Base-by-base conservation (phyloP, 208 protist species). In the Wallacemonas sp. region DNA sequence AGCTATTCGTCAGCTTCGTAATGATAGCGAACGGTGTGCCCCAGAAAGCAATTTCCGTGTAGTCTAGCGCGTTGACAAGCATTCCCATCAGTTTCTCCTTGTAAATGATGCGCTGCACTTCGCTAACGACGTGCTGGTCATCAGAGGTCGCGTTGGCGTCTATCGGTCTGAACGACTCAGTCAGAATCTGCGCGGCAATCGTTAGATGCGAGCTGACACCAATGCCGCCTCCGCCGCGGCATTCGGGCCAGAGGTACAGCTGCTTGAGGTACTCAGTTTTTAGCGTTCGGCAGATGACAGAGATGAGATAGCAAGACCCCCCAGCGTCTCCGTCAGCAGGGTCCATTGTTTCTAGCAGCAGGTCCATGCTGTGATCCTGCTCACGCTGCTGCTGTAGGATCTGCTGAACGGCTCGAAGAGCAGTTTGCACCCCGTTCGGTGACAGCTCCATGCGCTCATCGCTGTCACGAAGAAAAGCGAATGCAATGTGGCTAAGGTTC, bases 1-100 rank as follows among this genome's bases (percentile, higher is more conserved):
- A 92, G 37, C 69, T 76, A 36, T 92, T 81, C n/a, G 83, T 81
- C 3, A 98, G 57, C 50, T 88, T 89, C 2, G 78, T 81, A 17
- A 98, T 85, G 30, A 98, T 71, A 15, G 73, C 76, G 32, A 97
- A 88, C 26, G 93, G 83, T 36, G 66, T 78, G n/a, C 85, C 81
- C 76, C 86, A 94, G 44, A 88, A 91, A 2, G 85, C 85, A 19
- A 85, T 69, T 37, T 95, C 81, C 2, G 87, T 85, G 61, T 91
- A 91, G 55, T 94, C 83, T 52, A 97, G 83, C 10, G 84, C 80
- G 58, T 67, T 45, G 39, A 96, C 82, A 30, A 92, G 75, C 67
- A 91, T 72, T 62, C 89, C 85, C 69, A 97, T 82, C 24, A 96
- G 36, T 10, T 62, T 57, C 65, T 97, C 91, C 44, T 84, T 83